A percentile compares a stretch with the other conserved stretches of the same genome.
These are phyloP conservation scores for Ceratobasidium sp. DNA, from an alignment of 1,284 basidiomycete species.

Conservation along the genomic window DNA sequence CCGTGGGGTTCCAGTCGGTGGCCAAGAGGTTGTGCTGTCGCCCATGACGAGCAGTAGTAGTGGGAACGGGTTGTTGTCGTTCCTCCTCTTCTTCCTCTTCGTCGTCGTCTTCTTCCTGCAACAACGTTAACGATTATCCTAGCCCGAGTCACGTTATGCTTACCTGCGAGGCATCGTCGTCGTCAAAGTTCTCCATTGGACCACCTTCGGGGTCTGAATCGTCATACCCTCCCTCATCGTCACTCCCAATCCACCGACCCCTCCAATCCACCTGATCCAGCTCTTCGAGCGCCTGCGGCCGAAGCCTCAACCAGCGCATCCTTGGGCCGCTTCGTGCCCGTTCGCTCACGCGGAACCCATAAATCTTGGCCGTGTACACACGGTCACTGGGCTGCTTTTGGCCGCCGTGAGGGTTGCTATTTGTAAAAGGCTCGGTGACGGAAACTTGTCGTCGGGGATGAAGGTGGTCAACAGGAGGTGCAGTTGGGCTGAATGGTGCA, in stretches of 20 bases:
- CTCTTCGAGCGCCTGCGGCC: constrained; percentile 80
- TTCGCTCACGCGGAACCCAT: constrained; percentile 83
- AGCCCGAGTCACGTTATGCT: background rate
- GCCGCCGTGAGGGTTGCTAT: constrained; percentile 84
- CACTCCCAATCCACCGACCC: constrained; percentile 72
- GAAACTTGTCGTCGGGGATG: constrained; percentile 18
- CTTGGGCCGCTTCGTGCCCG: constrained; percentile 88
- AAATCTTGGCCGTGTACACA: constrained; percentile 92
- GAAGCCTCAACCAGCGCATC: constrained; percentile 93
- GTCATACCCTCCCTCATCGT: constrained; percentile 62
- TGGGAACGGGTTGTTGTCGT: constrained; percentile 30
- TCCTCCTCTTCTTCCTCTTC: constrained; percentile 43
- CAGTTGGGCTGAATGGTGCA: constrained; percentile 77
- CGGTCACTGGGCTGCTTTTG: constrained; percentile 84
- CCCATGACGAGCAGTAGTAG: constrained; percentile 13
- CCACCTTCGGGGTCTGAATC: constrained; percentile 42
- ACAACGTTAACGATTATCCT: background rate
- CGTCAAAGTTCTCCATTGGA: constrained; percentile 45
- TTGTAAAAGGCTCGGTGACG: constrained; percentile 61
- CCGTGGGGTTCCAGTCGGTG: constrained; percentile 18
- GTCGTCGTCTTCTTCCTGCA: constrained; percentile 34
- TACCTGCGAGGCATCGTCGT: constrained; percentile 60
- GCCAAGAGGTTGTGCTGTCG: constrained; percentile 31
- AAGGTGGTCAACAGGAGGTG: constrained; percentile 41
- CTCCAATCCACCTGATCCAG: constrained; percentile 86